These are phyloP conservation scores for Bipolaris zeicola DNA, from an alignment of 2,329 filamentous ascomycete genomes.

Conservation along the genomic window DNA sequence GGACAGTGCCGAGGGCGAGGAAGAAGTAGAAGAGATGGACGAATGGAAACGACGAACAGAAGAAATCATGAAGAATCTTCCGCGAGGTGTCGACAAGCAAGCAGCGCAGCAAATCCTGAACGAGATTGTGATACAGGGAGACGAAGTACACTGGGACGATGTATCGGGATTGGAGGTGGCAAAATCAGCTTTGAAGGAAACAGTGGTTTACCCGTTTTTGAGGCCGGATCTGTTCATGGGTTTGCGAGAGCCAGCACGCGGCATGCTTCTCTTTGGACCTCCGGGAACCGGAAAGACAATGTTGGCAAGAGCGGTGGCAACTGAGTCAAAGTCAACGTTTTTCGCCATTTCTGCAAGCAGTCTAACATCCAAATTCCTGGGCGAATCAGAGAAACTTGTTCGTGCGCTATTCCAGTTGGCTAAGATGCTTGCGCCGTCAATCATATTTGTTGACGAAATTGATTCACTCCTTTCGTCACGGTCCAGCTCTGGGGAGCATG, in stretches of 20 bases:
- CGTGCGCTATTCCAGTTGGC: slow-evolving; percentile 89
- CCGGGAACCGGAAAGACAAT: slow-evolving; percentile 99
- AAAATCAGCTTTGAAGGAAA: slow-evolving; percentile 90
- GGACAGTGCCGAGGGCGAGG: slow-evolving; percentile 31
- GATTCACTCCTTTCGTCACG: slow-evolving; percentile 88
- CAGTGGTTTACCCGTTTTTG: slow-evolving; percentile 95
- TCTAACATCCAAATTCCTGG: slow-evolving; percentile 92
- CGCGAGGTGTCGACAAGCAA: slow-evolving; percentile 77
- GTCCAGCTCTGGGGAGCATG: slow-evolving; percentile 79
- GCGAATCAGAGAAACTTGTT: slow-evolving; percentile 95
- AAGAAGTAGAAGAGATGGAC: slow-evolving; percentile 36
- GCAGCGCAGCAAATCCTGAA: slow-evolving; percentile 93
- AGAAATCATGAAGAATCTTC: slow-evolving; percentile 73
- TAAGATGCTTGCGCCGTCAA: slow-evolving; percentile 85
- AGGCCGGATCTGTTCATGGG: slow-evolving; percentile 96
- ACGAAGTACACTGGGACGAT: slow-evolving; percentile 93
- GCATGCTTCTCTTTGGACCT: slow-evolving; percentile 95
- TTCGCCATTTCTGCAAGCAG: slow-evolving; percentile 96
- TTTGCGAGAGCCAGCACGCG: slow-evolving; percentile 87
- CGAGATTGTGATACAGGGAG: slow-evolving; percentile 91
- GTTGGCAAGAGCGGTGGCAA: slow-evolving; percentile 92
- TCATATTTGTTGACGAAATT: slow-evolving; percentile 98
- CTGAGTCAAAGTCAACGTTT: slow-evolving; percentile 92
- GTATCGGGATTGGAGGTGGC: slow-evolving; percentile 89
- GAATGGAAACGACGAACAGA: slow-evolving; percentile 45